Evolutionary conservation across 257 asterid species (phyloP).

Genomic region (Capsicum rhomboideum): DNA sequence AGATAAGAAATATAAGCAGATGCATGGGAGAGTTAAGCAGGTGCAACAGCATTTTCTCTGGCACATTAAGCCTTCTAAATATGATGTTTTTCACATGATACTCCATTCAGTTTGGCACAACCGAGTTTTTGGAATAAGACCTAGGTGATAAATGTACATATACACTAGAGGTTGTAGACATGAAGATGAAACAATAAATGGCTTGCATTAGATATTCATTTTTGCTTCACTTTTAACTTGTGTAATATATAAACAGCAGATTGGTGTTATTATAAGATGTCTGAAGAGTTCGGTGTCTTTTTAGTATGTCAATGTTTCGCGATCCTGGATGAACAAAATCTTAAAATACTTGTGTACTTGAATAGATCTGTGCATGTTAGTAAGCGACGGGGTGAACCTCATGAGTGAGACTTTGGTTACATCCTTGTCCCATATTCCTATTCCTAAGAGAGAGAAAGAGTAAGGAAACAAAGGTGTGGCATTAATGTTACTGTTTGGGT

Average conservation of each 20-base stretch:
- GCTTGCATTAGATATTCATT: not conserved
- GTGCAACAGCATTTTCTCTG: slow-evolving; percentile 39
- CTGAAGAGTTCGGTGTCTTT: not conserved
- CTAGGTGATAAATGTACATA: slow-evolving; percentile 4
- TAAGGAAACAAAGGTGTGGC: not conserved
- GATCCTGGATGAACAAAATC: not conserved
- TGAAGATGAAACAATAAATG: not conserved
- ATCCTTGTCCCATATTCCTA: not conserved
- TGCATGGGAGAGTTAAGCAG: slow-evolving; percentile 25
- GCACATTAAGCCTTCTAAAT: slow-evolving; percentile 32
- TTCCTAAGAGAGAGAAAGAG: not conserved
- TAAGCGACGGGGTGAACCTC: not conserved
- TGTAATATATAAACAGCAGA: not conserved
- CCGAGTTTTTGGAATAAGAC: slow-evolving; percentile 18
- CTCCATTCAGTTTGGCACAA: slow-evolving; percentile 42
- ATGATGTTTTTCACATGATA: slow-evolving; percentile 41
- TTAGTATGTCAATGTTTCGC: not conserved
- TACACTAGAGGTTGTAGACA: not conserved
- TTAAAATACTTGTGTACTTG: not conserved
- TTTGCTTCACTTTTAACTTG: not conserved
- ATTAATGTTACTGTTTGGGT: not conserved
- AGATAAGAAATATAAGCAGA: slow-evolving; percentile 21
- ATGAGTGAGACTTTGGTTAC: not conserved
- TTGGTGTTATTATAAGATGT: not conserved
- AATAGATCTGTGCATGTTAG: not conserved